Evolutionary conservation across 2,329 filamentous ascomycete species (phyloP), one percentile per base, ranked within the genome.

Genomic region (Xylaria multiplex): DNA sequence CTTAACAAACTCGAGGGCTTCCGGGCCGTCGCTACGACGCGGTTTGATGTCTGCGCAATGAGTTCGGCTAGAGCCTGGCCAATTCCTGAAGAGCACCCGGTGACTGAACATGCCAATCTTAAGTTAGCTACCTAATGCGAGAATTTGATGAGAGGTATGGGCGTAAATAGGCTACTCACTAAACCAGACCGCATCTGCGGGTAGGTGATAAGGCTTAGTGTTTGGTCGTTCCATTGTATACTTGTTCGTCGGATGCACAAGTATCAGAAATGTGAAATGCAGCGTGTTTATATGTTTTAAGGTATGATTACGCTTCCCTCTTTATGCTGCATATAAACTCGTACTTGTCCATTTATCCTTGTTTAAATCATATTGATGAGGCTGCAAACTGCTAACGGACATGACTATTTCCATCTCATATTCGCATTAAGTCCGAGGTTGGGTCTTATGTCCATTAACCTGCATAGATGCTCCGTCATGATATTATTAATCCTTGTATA

Each of bases 1-100:
- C 77, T 78, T 2, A 79, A 76, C 3, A 86, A 79, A n/a, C 73
- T 65, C 1, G 76, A 64, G 1, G 75, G 70, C 24, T 83, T 80
- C n/a, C 84, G 81, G 1, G 75, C 75, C 2, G 75, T 77, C 0
- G 75, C 74, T 7, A 75, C 74, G 0, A 77, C 22, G 11, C 75
- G 70, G 56, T 75, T 70, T 0, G 71, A 59, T 7, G 73, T 48
- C n/a, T 48, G n/a, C 13, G 40, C 6, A n/a, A 54, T 24, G 37
- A 52, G 16, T 6, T 59, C 22, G 40, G 55, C 62, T 27, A 64
- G 48, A 19, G 55, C 37, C n/a, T 32, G 30, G 40, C 62, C 62
- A 19, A 68, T 62, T 42, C 65, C 65, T 1, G 65, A 68, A 3
- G 62, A 65, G 37, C 65, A 68, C 30, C 65, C 65, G 3, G 65